Base-by-base conservation (phyloP, 1,139 yeast genomes). In the Zygoascus hellenicus region DNA sequence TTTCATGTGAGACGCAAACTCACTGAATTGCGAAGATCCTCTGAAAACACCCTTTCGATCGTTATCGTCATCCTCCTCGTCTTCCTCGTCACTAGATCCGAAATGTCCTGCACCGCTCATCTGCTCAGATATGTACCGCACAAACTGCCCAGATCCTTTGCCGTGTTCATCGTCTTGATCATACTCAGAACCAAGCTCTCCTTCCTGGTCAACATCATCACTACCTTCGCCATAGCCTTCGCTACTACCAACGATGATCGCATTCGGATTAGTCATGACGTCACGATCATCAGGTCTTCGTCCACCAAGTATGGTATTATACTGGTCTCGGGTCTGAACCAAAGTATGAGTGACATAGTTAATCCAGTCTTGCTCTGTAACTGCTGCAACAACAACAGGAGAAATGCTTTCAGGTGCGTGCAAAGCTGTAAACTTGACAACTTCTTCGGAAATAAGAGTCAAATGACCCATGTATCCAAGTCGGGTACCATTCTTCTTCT, bases 401-500 rank as follows among this genome's bases (percentile, higher is more conserved):
- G 87, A 77, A 30, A 83, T 68, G 1, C 80, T 68, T 54, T 74
- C 77, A 35, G 82, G 77, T 1, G 88, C 81, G 58, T 81, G 83
- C 16, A 83, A 67, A 43, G 87, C 88, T 28, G 90, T 84, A 64
- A 92, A 92, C 64, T 94, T 94, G 50, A 92, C 97, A 40, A 92
- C 95, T 64, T 92, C 99, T 63, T 94, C 98, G 7, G 97, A 95
- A 53, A 94, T 90, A 54, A 92, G 73, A 0, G 97, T 92, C 62
- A 92, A 73, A 66, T 92, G 98, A 28, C 99, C 99, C 95, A 92
- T 94, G 65, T 85, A 94, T 1, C 98, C 99, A 51, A 90, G 72
- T 55, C 97, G 77, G 54, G 87, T 75, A 48, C 80, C 78, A 47
- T 72, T 70, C 44, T 66, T 69, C 50, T 69, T 69, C 62, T 81